Percentiles rank a stretch among this genome's conserved stretches.
These are phyloP conservation scores for Fusarium floridanum DNA, from an alignment of 2,329 filamentous ascomycete species.

Conservation along the genomic window DNA sequence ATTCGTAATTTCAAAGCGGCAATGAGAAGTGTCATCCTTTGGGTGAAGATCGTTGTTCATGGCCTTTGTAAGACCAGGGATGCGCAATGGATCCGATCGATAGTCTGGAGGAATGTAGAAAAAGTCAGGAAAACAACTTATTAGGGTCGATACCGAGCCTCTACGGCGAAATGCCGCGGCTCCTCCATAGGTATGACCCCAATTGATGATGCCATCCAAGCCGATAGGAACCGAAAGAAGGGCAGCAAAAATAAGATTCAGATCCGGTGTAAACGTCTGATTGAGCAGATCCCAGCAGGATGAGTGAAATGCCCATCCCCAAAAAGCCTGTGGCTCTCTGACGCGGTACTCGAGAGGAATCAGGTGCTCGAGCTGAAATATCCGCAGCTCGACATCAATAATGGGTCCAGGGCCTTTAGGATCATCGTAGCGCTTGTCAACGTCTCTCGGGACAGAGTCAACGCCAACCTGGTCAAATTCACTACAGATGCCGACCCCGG, in stretches of 20 bases:
- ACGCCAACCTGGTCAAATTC: not conserved
- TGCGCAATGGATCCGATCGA: conserved; percentile 9
- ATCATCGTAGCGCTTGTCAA: conserved; percentile 9
- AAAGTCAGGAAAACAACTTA: conserved; percentile 1
- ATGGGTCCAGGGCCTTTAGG: not conserved
- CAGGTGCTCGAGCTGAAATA: not conserved
- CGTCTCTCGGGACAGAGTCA: conserved; percentile 6
- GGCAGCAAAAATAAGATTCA: conserved; percentile 11
- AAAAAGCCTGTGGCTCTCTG: conserved; percentile 2
- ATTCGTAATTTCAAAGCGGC: not conserved
- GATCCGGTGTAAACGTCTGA: not conserved
- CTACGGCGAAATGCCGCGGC: not conserved
- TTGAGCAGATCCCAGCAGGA: conserved; percentile 28
- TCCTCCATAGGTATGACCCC: conserved; percentile 33
- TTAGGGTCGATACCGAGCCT: not conserved
- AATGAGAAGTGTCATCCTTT: conserved; percentile 8
- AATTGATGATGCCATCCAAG: conserved; percentile 4
- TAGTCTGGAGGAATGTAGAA: not conserved
- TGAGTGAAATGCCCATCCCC: conserved; percentile 28
- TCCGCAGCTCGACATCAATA: conserved; percentile 14
- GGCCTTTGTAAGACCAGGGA: conserved; percentile 5
- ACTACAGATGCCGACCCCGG: conserved; percentile 23
- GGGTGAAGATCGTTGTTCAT: conserved; percentile 2
- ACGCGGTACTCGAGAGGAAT: conserved; percentile 1
- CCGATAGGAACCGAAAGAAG: conserved; percentile 20